Conservation (phyloP, 257 asterid species). For the Striga asiatica region DNA sequence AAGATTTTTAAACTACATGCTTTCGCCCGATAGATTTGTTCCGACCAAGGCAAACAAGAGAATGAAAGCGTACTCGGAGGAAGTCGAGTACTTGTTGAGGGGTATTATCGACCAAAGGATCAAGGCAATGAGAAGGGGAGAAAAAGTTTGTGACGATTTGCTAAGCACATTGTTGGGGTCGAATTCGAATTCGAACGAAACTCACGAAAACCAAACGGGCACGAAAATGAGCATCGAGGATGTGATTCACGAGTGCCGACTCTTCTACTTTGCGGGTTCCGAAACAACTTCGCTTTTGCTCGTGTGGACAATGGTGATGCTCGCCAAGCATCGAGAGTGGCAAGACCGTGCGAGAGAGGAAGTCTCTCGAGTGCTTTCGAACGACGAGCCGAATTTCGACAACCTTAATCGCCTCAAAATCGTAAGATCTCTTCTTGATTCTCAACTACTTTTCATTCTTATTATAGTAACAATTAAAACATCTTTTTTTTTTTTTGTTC, state of each 20-base stretch:
- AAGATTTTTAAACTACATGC: no score
- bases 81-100: slow-evolving; percentile 22
- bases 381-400: slow-evolving; percentile 18
- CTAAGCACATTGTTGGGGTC: slow-evolving; percentile 28
- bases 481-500: no score
- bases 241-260: slow-evolving; percentile 34
- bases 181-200: slow-evolving; percentile 29
- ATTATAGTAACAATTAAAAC: no score
- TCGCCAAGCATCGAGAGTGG: slow-evolving; percentile 40
- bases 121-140: slow-evolving; percentile 23
- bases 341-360: slow-evolving; percentile 29
- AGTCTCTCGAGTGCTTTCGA: slow-evolving; percentile 23
- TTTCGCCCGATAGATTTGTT: no score
- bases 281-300: slow-evolving; percentile 35
- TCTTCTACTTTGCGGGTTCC: slow-evolving; percentile 43
- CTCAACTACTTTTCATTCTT: no score
- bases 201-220: slow-evolving; percentile 1
- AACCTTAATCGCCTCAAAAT: slow-evolving; percentile 29
- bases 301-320: slow-evolving; percentile 36
- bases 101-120: slow-evolving; percentile 25
- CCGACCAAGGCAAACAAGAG: slow-evolving; percentile 35
- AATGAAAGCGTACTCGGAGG: slow-evolving; percentile 22
- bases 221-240: slow-evolving; percentile 33
- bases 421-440: slow-evolving; percentile 14
- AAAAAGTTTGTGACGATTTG: slow-evolving; percentile 20